Percentiles rank a stretch among this genome's conserved stretches.
phyloP scores from a whole-genome alignment of 202 grass and related monocot species.

The Musa balbisiana region DNA sequence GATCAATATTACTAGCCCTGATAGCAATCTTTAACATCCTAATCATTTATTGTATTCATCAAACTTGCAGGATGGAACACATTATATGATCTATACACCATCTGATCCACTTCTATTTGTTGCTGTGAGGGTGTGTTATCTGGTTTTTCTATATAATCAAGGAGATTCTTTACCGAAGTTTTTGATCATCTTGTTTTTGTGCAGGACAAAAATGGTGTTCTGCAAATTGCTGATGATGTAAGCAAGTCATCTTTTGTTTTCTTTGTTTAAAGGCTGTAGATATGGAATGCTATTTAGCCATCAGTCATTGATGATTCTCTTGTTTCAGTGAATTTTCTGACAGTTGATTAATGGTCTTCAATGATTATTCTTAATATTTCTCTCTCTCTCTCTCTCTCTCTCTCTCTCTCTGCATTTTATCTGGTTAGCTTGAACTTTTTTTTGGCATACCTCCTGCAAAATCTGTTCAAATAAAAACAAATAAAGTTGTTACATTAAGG shows the following conservation, averaged over 20 bases:
- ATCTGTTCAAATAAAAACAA: no score
- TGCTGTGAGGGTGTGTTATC: constrained; percentile 49
- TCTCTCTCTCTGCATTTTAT: not conserved
- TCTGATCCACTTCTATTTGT: constrained; percentile 83
- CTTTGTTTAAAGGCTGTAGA: not conserved
- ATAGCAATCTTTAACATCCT: not conserved
- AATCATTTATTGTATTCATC: not conserved
- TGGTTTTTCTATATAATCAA: not conserved
- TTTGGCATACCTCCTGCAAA: not conserved
- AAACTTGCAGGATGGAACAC: constrained; percentile 64
- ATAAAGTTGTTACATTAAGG: no score
- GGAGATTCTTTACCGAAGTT: no score
- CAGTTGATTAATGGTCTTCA: not conserved
- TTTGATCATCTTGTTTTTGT: constrained; percentile 8
- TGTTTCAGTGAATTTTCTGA: not conserved
- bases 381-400: not conserved
- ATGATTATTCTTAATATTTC: no score
- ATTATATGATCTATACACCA: constrained; percentile 99
- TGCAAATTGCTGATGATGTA: constrained; percentile 89
- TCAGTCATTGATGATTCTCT: not conserved
- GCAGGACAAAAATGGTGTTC: constrained; percentile 60
- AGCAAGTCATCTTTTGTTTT: constrained; percentile 17
- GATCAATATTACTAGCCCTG: not conserved
- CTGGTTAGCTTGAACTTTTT: not conserved
- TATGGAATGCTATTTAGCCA: not conserved